phyloP scores from a whole-genome alignment of 331 rosid species.

The Rhamnella rubrinervis region DNA sequence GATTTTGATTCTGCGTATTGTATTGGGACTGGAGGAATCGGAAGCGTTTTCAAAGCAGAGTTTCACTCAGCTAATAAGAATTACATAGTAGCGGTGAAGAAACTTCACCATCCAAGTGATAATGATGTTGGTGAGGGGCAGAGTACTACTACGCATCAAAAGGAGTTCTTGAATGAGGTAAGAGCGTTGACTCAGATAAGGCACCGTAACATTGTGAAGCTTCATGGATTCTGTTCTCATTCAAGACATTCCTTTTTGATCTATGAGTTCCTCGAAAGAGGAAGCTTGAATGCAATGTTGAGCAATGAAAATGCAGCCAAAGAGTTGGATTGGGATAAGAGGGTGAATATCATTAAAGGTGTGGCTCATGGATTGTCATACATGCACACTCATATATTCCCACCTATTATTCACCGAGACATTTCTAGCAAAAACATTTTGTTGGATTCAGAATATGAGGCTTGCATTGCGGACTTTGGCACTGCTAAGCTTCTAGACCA shows the following conservation, averaged over 20 bases:
- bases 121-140: background rate
- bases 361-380: constrained; percentile 51
- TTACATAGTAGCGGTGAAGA: constrained; percentile 44
- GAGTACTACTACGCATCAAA: constrained; percentile 4
- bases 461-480: constrained; percentile 48
- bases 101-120: constrained; percentile 29
- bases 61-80: constrained; percentile 11
- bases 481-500: constrained; percentile 42
- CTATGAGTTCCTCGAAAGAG: constrained; percentile 44
- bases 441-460: constrained; percentile 35
- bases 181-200: constrained; percentile 40
- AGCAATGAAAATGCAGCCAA: constrained; percentile 32
- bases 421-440: constrained; percentile 53
- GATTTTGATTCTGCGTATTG: constrained; percentile 28
- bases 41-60: constrained; percentile 45
- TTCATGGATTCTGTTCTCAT: constrained; percentile 48
- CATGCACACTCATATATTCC: constrained; percentile 38
- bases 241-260: constrained; percentile 25
- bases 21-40: constrained; percentile 43
- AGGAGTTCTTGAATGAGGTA: constrained; percentile 40
- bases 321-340: constrained; percentile 42
- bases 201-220: constrained; percentile 50
- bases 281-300: constrained; percentile 36
- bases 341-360: constrained; percentile 45
- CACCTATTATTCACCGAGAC: constrained; percentile 50